A percentile compares a stretch with the other conserved stretches of the same genome.
Conservation (phyloP, 306 rosid genomes). For the Sesbania bispinosa region DNA sequence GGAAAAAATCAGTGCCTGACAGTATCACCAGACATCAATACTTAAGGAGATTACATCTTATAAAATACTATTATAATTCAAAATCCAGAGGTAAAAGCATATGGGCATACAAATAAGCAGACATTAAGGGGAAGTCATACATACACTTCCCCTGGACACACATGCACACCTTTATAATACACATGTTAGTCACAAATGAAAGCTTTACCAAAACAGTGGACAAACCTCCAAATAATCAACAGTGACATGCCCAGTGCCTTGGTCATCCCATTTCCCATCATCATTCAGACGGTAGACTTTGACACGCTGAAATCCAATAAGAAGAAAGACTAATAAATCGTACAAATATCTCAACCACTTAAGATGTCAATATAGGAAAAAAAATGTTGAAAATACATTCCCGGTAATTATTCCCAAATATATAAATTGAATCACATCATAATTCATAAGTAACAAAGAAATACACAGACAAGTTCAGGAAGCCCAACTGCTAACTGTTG, state of each 20-base stretch:
- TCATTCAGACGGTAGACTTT: conserved; percentile 85
- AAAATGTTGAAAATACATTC: not conserved
- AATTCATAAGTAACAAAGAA: not conserved
- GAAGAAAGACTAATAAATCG: conserved; percentile 6
- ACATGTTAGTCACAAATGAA: conserved; percentile 14
- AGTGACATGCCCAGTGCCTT: conserved; percentile 90
- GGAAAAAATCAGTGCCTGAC: not conserved
- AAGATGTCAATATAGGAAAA: not conserved
- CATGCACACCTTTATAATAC: not conserved
- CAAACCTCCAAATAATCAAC: conserved; percentile 89
- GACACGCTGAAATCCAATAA: conserved; percentile 71
- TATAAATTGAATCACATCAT: not conserved
- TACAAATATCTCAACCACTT: not conserved
- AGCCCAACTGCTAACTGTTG: not conserved
- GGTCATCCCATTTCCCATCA: conserved; percentile 97
- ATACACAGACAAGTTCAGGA: conserved; percentile 4
- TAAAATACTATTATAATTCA: not conserved
- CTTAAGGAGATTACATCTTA: not conserved
- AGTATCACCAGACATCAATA: conserved; percentile 12
- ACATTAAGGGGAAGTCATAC: conserved; percentile 3
- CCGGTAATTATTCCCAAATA: not conserved
- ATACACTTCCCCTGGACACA: not conserved
- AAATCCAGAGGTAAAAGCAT: not conserved
- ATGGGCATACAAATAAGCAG: conserved; percentile 16
- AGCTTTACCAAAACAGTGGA: conserved; percentile 23